These are phyloP conservation scores for Yamadazyma triangularis DNA, from an alignment of 1,139 yeast species.

Conservation along the genomic window DNA sequence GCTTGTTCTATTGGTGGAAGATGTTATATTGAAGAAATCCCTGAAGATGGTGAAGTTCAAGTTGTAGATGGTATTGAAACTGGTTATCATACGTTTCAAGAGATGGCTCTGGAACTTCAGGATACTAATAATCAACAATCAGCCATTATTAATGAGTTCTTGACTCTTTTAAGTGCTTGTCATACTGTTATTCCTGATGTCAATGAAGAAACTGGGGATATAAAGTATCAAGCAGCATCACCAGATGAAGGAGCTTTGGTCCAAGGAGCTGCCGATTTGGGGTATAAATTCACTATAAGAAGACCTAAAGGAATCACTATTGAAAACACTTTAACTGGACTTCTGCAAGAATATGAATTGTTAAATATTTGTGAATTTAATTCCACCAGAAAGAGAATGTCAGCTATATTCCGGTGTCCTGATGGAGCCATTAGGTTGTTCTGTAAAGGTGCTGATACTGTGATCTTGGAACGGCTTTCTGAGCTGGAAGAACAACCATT, in stretches of 20 bases:
- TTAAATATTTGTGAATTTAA: conserved; percentile 93
- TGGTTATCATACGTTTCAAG: conserved; percentile 74
- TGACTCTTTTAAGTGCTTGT: conserved; percentile 84
- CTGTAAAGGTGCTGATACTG: conserved; percentile 98
- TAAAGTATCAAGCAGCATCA: conserved; percentile 96
- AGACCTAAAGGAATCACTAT: conserved; percentile 80
- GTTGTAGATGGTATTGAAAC: conserved; percentile 74
- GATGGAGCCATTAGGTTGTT: conserved; percentile 87
- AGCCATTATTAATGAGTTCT: conserved; percentile 71
- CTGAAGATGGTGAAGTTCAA: conserved; percentile 81
- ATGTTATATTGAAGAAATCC: conserved; percentile 83
- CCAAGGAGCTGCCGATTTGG: conserved; percentile 85
- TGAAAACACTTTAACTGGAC: conserved; percentile 40
- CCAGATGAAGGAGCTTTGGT: conserved; percentile 99
- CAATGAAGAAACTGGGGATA: conserved; percentile 50
- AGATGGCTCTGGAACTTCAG: conserved; percentile 35
- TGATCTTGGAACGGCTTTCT: conserved; percentile 78
- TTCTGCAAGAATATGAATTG: conserved; percentile 56
- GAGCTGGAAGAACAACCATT: conserved; percentile 65
- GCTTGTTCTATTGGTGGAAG: conserved; percentile 92
- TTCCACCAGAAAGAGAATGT: conserved; percentile 97
- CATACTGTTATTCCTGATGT: conserved; percentile 97
- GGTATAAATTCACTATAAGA: conserved; percentile 80
- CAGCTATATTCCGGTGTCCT: conserved; percentile 89
- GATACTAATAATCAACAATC: conserved; percentile 44